These are phyloP conservation scores for Catharanthus roseus DNA, from an alignment of 257 asterid genomes.

Conservation along the genomic window DNA sequence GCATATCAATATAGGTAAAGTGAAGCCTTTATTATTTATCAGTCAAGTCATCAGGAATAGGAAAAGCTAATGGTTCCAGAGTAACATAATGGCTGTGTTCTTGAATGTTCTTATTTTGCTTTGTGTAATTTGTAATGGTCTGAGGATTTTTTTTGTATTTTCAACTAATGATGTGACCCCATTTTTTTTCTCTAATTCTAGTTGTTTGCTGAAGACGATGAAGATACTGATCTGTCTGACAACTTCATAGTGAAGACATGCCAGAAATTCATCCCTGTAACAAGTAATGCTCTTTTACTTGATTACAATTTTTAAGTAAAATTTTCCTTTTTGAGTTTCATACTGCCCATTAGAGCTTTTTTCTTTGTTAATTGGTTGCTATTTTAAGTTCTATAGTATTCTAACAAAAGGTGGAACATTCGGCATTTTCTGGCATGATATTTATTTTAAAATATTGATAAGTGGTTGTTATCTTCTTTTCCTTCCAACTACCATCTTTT, in stretches of 20 bases:
- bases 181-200: conserved; percentile 22
- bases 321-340: background rate
- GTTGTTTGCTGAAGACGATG: conserved; percentile 77
- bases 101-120: background rate
- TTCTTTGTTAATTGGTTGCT: background rate
- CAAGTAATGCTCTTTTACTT: conserved; percentile 46
- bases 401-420: background rate
- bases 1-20: background rate
- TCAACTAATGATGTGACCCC: background rate
- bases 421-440: background rate
- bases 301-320: background rate
- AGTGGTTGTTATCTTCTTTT: background rate
- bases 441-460: background rate
- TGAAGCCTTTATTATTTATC: background rate
- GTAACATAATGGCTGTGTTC: background rate
- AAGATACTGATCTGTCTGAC: conserved; percentile 77
- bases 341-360: background rate
- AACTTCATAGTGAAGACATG: conserved; percentile 94
- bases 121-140: background rate
- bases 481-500: background rate
- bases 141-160: background rate
- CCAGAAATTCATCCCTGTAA: conserved; percentile 89
- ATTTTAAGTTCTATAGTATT: background rate
- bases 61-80: background rate
- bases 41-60: background rate